A percentile compares a stretch with the other conserved stretches of the same genome.
These are phyloP conservation scores for Thymus mandschuricus DNA, from an alignment of 257 asterid genomes.

Conservation along the genomic window DNA sequence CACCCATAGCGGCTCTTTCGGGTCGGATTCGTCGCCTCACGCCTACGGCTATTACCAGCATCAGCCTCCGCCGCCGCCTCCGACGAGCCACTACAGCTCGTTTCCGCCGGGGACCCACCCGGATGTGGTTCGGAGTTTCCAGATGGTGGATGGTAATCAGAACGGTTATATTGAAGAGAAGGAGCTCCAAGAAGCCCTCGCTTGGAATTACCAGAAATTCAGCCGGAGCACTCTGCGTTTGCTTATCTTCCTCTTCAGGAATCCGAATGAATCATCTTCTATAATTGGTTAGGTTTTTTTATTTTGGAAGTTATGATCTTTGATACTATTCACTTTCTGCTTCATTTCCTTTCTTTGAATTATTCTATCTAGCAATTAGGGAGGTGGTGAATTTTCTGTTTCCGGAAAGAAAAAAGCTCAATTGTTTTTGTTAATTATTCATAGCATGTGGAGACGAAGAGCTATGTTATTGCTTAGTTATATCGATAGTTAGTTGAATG, in stretches of 20 bases:
- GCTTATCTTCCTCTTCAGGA: conserved; percentile 70
- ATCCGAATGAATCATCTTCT: conserved; percentile 49
- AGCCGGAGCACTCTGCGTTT: conserved; percentile 70
- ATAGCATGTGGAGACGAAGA: background rate
- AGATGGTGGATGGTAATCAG: conserved; percentile 77
- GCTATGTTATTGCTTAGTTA: background rate
- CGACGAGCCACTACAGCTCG: conserved; percentile 35
- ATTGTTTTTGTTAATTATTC: background rate
- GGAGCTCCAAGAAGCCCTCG: conserved; percentile 74
- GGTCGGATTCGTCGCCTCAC: conserved; percentile 50
- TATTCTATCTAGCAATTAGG: background rate
- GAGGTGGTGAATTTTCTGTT: background rate
- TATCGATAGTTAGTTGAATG: background rate
- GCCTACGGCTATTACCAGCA: conserved; percentile 38
- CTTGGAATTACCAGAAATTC: conserved; percentile 61
- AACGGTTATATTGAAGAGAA: conserved; percentile 78
- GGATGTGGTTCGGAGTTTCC: conserved; percentile 74
- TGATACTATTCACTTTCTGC: background rate
- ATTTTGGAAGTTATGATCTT: background rate
- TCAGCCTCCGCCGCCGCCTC: conserved; percentile 39
- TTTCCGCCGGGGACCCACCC: conserved; percentile 83
- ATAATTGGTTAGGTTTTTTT: conserved; percentile 50
- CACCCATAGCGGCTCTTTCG: conserved; percentile 35
- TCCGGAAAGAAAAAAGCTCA: background rate
- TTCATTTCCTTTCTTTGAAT: background rate